A percentile compares a stretch with the other conserved stretches of the same genome.
Conservation (phyloP, 208 protist species). For the Leishmania braziliensis region DNA sequence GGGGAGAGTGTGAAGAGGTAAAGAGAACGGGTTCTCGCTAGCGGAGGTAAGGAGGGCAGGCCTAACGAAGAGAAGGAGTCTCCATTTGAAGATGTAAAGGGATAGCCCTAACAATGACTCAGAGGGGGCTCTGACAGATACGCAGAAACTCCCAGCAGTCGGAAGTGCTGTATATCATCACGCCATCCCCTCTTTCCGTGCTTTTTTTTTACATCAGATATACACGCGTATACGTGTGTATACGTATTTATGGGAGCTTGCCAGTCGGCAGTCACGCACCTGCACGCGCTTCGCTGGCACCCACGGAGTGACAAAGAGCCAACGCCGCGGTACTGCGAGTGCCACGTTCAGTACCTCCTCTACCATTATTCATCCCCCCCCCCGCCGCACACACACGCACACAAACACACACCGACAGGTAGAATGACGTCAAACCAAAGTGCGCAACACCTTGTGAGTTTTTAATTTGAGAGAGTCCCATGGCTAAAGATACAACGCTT, state of each 20-base stretch:
- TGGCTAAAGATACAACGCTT: background rate
- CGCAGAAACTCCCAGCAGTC: too few relatives aligned
- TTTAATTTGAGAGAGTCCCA: constrained; percentile 1
- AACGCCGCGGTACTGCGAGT: background rate
- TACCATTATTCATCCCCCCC: background rate
- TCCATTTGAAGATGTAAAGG: background rate
- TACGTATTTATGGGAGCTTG: background rate
- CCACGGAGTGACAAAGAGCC: background rate
- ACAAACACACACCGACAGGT: background rate
- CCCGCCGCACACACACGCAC: too few relatives aligned
- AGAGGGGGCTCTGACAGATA: background rate
- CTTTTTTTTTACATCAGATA: background rate
- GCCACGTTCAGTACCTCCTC: background rate
- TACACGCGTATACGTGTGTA: background rate
- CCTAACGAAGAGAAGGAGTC: background rate
- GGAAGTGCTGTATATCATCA: background rate
- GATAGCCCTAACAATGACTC: background rate
- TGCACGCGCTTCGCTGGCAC: background rate
- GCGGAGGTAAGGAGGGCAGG: background rate
- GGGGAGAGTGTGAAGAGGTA: background rate
- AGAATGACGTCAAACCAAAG: background rate
- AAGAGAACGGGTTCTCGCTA: background rate
- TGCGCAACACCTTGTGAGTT: background rate
- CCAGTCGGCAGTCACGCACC: background rate
- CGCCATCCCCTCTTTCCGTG: background rate